Percentiles rank a stretch among this genome's conserved stretches.
These are phyloP conservation scores for Grifola frondosa DNA, from an alignment of 1,284 basidiomycete genomes.

Conservation along the genomic window DNA sequence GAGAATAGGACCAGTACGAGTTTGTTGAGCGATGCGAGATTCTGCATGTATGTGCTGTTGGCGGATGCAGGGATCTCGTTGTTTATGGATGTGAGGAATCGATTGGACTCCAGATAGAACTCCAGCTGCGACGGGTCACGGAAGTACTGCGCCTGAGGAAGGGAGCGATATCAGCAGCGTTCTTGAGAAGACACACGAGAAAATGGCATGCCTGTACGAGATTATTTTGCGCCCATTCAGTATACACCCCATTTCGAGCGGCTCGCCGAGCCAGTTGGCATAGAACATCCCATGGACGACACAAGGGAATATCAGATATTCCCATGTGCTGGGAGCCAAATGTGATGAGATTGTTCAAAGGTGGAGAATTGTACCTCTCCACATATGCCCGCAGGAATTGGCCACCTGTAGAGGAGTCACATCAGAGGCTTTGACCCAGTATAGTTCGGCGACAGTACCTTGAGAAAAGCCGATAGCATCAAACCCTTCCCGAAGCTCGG, in stretches of 20 bases:
- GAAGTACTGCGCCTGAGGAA: constrained; percentile 84
- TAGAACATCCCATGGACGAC: constrained; percentile 68
- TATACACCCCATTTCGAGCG: constrained; percentile 77
- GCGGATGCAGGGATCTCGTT: constrained; percentile 58
- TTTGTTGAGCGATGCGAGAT: constrained; percentile 57
- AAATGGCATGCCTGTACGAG: constrained; percentile 65
- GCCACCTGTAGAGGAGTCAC: constrained; percentile 46
- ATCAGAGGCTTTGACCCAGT: constrained; percentile 2
- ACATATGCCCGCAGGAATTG: constrained; percentile 91
- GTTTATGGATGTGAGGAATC: constrained; percentile 74
- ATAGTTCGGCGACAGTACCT: constrained; percentile 44
- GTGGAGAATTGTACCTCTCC: constrained; percentile 80
- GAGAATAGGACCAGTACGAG: constrained; percentile 70
- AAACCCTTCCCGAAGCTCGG: constrained; percentile 76
- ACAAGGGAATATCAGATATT: constrained; percentile 77
- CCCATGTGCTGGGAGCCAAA: constrained; percentile 88
- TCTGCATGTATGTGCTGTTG: constrained; percentile 61
- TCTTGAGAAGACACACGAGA: not conserved
- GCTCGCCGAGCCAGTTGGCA: constrained; percentile 78
- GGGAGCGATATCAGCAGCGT: not conserved
- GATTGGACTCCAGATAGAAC: constrained; percentile 69
- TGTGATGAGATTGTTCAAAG: constrained; percentile 85
- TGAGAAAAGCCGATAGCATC: constrained; percentile 94
- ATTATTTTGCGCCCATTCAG: constrained; percentile 78
- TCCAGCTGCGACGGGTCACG: constrained; percentile 80